Evolutionary conservation across 2,329 filamentous ascomycete genomes (phyloP).

Genomic region (Aureobasidium melanogenum): DNA sequence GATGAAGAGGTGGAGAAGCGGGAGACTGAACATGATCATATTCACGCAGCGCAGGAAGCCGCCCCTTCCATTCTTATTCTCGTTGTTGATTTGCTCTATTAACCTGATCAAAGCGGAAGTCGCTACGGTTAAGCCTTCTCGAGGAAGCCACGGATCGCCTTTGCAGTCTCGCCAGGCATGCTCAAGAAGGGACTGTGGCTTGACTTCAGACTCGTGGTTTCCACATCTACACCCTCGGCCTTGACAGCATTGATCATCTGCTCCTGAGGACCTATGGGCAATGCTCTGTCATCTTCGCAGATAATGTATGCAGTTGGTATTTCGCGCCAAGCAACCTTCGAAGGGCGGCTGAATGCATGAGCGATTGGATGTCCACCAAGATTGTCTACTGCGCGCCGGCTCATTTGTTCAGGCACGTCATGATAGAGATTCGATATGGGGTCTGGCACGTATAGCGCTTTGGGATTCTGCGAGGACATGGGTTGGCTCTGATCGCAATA

Average conservation of each 20-base stretch:
- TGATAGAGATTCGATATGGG: neutral
- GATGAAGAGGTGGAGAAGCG: neutral
- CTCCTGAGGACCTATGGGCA: constrained; percentile 28
- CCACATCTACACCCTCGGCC: neutral
- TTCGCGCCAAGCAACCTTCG: constrained; percentile 18
- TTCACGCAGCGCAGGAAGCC: neutral
- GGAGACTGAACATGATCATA: neutral
- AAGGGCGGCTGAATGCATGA: neutral
- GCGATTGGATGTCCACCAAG: neutral
- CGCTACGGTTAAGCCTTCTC: constrained; percentile 8
- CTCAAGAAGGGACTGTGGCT: constrained; percentile 22
- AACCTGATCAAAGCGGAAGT: neutral
- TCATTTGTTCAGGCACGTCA: constrained; percentile 1
- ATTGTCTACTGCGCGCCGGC: constrained; percentile 1
- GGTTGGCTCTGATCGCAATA: neutral
- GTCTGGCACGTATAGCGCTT: neutral
- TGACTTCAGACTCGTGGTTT: constrained; percentile 18
- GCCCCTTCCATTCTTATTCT: neutral
- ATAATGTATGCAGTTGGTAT: constrained; percentile 34
- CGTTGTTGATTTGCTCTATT: neutral
- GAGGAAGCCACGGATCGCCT: constrained; percentile 12
- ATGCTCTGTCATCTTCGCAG: constrained; percentile 32
- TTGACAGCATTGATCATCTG: constrained; percentile 25
- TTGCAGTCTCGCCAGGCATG: constrained; percentile 20
- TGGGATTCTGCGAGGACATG: neutral